phyloP scores from a whole-genome alignment of 2,329 filamentous ascomycete genomes.

The Fusarium musae region DNA sequence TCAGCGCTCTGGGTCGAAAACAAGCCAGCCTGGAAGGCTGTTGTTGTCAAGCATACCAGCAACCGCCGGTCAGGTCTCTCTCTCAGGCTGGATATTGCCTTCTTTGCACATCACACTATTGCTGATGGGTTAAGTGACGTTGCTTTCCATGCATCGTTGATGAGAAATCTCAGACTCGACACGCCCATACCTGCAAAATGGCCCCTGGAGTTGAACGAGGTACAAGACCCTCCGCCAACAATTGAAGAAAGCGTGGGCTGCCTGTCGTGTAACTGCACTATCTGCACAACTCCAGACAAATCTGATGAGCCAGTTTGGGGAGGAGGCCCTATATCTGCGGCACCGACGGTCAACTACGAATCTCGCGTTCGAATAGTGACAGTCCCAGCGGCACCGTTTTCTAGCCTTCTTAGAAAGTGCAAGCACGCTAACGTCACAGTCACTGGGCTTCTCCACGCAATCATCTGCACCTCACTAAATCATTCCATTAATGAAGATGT shows the following conservation, averaged over 20 bases:
- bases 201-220: not conserved
- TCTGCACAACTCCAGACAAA: not conserved
- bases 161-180: not conserved
- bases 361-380: slow-evolving; percentile 2
- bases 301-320: not conserved
- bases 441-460: not conserved
- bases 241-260: slow-evolving; percentile 5
- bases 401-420: not conserved
- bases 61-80: rapidly evolving
- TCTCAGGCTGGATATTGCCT: not conserved
- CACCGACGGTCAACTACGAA: not conserved
- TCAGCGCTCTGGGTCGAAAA: not conserved
- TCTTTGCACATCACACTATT: slow-evolving; percentile 8
- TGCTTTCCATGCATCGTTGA: slow-evolving; percentile 8
- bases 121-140: slow-evolving; percentile 20
- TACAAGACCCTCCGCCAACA: not conserved
- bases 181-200: not conserved
- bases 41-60: not conserved
- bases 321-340: not conserved
- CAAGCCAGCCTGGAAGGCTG: slow-evolving; percentile 18
- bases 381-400: not conserved
- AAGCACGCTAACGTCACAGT: slow-evolving; percentile 4
- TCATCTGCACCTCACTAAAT: not conserved
- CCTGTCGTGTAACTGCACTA: not conserved
- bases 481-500: not conserved